Percentiles rank a stretch among this genome's conserved stretches.
These are phyloP conservation scores for Aurifilum marmelostoma DNA, from an alignment of 2,329 filamentous ascomycete genomes.

Conservation along the genomic window DNA sequence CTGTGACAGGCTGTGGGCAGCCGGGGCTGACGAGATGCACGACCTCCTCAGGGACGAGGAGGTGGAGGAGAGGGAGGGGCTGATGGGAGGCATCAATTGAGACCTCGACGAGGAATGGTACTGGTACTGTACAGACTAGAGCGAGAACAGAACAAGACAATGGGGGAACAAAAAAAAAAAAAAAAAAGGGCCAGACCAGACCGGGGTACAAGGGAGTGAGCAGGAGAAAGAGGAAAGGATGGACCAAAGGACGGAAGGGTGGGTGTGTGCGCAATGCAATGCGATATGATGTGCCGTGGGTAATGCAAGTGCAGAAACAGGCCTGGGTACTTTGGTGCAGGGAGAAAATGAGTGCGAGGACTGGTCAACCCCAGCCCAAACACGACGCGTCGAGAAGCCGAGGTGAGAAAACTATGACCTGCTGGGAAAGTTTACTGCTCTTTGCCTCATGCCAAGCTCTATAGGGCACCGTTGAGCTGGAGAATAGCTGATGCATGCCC, in stretches of 20 bases:
- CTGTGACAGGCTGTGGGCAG: slow-evolving; percentile 8
- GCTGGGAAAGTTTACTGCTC: background rate
- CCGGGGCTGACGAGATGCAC: slow-evolving; percentile 7
- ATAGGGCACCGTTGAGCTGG: background rate
- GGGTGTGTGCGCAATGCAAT: slow-evolving; percentile 25
- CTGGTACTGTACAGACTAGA: background rate
- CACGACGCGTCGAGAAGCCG: background rate
- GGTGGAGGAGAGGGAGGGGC: slow-evolving; percentile 26
- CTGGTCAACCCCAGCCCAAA: slow-evolving; percentile 1
- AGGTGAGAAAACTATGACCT: background rate
- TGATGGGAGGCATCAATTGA: slow-evolving; percentile 29
- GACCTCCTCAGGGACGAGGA: slow-evolving; percentile 21
- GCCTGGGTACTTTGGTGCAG: background rate
- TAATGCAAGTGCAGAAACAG: slow-evolving; percentile 4
- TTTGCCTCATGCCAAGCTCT: slow-evolving; percentile 1
- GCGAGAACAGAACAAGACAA: slow-evolving; percentile 12
- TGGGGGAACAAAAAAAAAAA: background rate
- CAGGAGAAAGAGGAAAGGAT: slow-evolving; percentile 4
- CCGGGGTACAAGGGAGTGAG: slow-evolving; percentile 1
- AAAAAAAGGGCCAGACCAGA: background rate
- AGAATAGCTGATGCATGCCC: slow-evolving; percentile 1
- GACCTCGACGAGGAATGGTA: slow-evolving; percentile 15
- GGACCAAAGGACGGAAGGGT: slow-evolving; percentile 15
- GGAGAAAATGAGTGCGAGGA: slow-evolving; percentile 2
- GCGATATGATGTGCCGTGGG: slow-evolving; percentile 1